Percentiles rank a stretch among this genome's conserved stretches.
phyloP scores from a whole-genome alignment of 805 yeast species.

The Pichia californica region DNA sequence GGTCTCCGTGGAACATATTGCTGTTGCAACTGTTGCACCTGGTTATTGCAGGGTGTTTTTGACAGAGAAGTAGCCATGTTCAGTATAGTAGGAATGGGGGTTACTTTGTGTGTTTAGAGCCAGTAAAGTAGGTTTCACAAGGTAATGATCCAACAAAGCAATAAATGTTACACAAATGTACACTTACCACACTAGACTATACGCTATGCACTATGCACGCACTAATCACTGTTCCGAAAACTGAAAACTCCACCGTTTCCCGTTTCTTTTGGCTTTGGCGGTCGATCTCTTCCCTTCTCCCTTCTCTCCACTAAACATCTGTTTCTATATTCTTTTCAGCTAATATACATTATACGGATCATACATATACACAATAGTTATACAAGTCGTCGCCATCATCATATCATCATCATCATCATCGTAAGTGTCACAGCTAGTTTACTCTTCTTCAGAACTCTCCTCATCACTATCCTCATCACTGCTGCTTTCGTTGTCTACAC shows the following conservation, averaged over 20 bases:
- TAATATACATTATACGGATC: constrained; percentile 9
- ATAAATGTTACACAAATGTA: no score
- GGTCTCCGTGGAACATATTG: constrained; percentile 8
- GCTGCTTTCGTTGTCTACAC: constrained; percentile 29
- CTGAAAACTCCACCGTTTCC: no score
- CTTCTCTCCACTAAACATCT: not conserved
- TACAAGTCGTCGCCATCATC: not conserved
- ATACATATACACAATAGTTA: constrained; percentile 5
- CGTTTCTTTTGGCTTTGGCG: no score
- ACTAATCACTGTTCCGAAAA: no score
- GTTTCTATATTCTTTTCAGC: not conserved
- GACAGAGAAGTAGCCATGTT: constrained; percentile 4
- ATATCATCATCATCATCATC: no score
- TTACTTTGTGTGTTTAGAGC: no score
- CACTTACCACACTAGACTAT: no score
- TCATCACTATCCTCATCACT: constrained; percentile 42
- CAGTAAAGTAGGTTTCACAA: no score
- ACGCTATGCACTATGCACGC: no score
- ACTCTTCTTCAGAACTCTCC: constrained; percentile 28
- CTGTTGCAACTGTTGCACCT: constrained; percentile 3
- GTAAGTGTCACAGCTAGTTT: no score
- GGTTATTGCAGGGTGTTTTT: not conserved
- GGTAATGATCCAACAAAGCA: no score
- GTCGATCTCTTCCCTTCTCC: not conserved
- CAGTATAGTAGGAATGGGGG: not conserved